Base-by-base conservation (phyloP, 306 rosid species). In the Castanospermum australe region DNA sequence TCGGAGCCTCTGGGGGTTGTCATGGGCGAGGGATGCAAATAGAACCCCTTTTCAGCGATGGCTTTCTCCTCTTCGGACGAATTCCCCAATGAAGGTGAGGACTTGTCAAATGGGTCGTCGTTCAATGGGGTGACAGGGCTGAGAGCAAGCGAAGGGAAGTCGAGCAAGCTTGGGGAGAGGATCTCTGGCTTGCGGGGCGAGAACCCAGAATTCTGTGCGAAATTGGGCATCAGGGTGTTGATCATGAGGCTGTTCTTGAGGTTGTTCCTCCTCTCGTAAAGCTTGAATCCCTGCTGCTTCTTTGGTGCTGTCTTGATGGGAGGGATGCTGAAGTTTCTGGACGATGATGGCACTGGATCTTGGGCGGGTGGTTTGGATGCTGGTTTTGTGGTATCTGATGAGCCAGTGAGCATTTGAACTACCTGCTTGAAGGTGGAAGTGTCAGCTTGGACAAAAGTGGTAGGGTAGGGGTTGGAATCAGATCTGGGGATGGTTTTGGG, bases 361-460 rank as follows among this genome's bases (percentile, higher is more conserved):
- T 54, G 92, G 2, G 47, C 11, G 2, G 55, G 87, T 20, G 32
- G 77, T 18, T 64, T 75, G 47, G 79, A 11, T 45, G 63, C 1
- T 25, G 71, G 66, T 57, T 75, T 77, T 7, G 82, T 17, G 14
- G 92, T 74, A 7, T 93, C 95, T 2, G 97, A 81, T 14, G 98
- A 91, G 56, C 99, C 99, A 0, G 99, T 95, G 69, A 95, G 91
- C 98, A 93, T 91, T 86, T 95, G 99, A 80, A 95, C 99, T 0
- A 95, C 99, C 2, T 93, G 98, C 67, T 95, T 95, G 96, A 95
- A 95, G 79, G 77, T 93, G 24, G 98, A 75, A 59, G 97, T 82
- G 77, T 95, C 97, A 2, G 99, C 99, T 69, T 95, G 99, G 10
- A 95, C 98, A 78, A 95, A 95, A 35, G 99, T 95, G 0, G 99